These are phyloP conservation scores for Emydomyces testavorans DNA, from an alignment of 2,329 filamentous ascomycete genomes.

Conservation along the genomic window DNA sequence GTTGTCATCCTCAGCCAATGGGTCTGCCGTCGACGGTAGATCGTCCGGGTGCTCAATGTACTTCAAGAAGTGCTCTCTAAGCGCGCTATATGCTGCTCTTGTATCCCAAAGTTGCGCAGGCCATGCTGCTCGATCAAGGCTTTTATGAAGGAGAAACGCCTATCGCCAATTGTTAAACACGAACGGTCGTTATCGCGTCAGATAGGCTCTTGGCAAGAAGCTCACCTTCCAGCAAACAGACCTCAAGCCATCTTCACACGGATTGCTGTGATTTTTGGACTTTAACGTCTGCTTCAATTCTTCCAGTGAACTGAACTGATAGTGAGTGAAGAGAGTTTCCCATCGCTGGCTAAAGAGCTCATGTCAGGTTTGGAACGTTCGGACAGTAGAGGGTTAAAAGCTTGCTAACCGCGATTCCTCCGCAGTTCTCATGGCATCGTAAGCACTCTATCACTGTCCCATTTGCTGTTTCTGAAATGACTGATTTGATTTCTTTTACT, in stretches of 20 bases:
- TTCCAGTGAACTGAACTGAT: constrained; percentile 43
- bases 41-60: constrained; percentile 78
- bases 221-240: constrained; percentile 86
- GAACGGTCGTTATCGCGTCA: constrained; percentile 16
- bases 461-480: not conserved
- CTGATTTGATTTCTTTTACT: not conserved
- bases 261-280: constrained; percentile 45
- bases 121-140: constrained; percentile 56
- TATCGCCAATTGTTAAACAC: constrained; percentile 26
- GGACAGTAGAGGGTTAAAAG: not conserved
- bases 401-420: constrained; percentile 42
- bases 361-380: not conserved
- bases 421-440: constrained; percentile 42
- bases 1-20: constrained; percentile 69
- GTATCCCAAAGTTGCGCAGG: constrained; percentile 53
- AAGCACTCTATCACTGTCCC: constrained; percentile 6
- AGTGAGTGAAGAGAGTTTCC: constrained; percentile 47
- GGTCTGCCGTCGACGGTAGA: constrained; percentile 63
- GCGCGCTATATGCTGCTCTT: constrained; percentile 60
- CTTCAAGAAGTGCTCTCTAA: constrained; percentile 63
- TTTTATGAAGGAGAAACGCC: constrained; percentile 71
- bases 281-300: constrained; percentile 55
- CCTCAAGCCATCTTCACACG: constrained; percentile 61
- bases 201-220: constrained; percentile 1
- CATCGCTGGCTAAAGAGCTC: constrained; percentile 49